Evolutionary conservation across 257 asterid species (phyloP), one percentile per base, ranked within the genome.

Genomic region (Solanum chiquidenum): DNA sequence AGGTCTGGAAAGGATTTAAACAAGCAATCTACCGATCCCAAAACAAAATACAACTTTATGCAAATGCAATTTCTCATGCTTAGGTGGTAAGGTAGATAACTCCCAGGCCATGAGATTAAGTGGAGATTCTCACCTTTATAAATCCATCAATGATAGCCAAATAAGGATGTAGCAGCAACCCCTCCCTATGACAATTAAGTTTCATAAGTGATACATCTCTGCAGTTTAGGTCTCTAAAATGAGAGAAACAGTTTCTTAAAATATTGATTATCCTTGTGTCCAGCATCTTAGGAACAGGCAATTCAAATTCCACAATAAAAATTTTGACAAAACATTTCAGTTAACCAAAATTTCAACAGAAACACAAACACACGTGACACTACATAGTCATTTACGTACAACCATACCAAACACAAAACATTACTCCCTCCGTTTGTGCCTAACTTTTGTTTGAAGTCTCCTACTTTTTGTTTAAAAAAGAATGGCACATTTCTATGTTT

Each of bases 121-220:
- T 31, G 52, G 68, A 16, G 83, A 46, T 82, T 85, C 89, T 90
- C 90, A 90, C 93, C 93, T 91, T 88, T 84, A 86, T 86, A 89
- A 73, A 82, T 91, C 90, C 87, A 86, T 69, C 13, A 7, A 73
- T 9, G 35, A 76, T 60, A 52, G 74, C 73, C 88, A 86, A 38
- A 29, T 9, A 60, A 20, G 52, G 34, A 44, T 64, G 86, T 76
- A 21, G 82, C 83, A 82, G 69, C 86, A 52, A 76, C 69, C 84
- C 90, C 88, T 87, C 92, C 90, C 89, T 90, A 87, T 42, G 72
- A 73, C 82, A 58, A 82, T 49, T 49, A 82, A 29, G 69, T 23
- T 82, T 64, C 86, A 82, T 29, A 82, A 82, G 44, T 82, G 86
- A 86, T 72, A 21, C 31, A 82, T 62, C 69, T 44, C 83, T 71